Conservation (phyloP, 2,329 filamentous ascomycete species). For the Fusarium gaditjirri region DNA sequence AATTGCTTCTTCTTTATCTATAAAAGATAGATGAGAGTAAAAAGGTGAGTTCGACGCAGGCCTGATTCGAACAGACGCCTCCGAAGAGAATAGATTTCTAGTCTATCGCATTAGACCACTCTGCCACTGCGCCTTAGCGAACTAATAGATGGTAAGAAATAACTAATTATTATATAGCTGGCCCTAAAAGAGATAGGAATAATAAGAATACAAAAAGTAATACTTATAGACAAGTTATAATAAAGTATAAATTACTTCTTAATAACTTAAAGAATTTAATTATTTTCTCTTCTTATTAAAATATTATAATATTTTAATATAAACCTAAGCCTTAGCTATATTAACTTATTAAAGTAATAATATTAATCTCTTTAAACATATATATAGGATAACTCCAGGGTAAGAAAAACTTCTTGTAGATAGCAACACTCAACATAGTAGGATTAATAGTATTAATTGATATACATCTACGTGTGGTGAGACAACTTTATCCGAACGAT, state of each 20-base stretch:
- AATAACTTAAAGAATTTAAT: too few species aligned
- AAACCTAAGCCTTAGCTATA: too few species aligned
- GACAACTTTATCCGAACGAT: neutral
- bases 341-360: too few species aligned
- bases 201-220: neutral
- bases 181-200: rapidly evolving
- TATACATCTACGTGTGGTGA: neutral
- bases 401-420: neutral
- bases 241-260: too few species aligned
- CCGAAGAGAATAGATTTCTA: constrained; percentile 46
- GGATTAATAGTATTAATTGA: too few species aligned
- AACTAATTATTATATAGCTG: rapidly evolving
- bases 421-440: neutral
- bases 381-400: too few species aligned
- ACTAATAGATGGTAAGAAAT: neutral
- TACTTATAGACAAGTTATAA: too few species aligned
- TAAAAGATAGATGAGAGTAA: neutral
- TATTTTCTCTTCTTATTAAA: too few species aligned
- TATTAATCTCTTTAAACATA: too few species aligned
- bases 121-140: constrained; percentile 40
- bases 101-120: constrained; percentile 46
- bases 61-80: constrained; percentile 46
- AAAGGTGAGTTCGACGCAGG: constrained; percentile 37
- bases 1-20: neutral
- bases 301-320: too few species aligned